Percentiles rank a stretch among this genome's conserved stretches.
Evolutionary conservation across 176 grass and related monocot species (phyloP).

Genomic region (Urochloa ruziziensis): DNA sequence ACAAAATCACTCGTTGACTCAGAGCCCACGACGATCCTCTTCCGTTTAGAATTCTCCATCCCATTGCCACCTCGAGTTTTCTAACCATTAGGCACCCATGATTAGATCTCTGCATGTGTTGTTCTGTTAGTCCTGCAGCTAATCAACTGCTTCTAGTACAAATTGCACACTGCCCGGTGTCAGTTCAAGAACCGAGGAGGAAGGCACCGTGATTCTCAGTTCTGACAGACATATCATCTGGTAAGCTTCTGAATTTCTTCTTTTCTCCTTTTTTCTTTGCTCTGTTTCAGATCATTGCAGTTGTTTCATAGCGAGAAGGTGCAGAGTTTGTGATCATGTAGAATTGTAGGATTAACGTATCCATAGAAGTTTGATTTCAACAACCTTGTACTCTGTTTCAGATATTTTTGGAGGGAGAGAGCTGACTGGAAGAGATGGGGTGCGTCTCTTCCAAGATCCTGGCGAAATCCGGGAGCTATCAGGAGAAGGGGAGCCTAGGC

Average conservation of each 20-base stretch:
- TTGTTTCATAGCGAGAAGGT: not conserved
- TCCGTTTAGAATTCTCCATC: slow-evolving; percentile 50
- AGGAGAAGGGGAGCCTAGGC: slow-evolving; percentile 45
- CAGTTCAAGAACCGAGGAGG: not conserved
- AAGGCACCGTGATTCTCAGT: not conserved
- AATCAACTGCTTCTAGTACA: not conserved
- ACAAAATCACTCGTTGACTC: slow-evolving; percentile 52
- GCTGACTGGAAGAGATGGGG: slow-evolving; percentile 48
- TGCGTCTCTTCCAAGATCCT: slow-evolving; percentile 71
- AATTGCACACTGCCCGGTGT: not conserved
- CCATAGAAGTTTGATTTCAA: not conserved
- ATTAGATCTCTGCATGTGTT: slow-evolving; percentile 42
- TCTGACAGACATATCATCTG: slow-evolving; percentile 16
- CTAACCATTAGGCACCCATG: slow-evolving; percentile 20
- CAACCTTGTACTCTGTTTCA: not conserved
- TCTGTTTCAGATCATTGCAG: not conserved
- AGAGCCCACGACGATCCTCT: slow-evolving; percentile 26
- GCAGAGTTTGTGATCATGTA: not conserved
- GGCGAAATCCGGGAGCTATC: slow-evolving; percentile 66
- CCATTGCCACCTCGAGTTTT: slow-evolving; percentile 24
- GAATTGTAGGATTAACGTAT: not conserved
- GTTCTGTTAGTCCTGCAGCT: not conserved
- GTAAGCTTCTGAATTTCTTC: not conserved
- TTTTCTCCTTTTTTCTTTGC: not conserved
- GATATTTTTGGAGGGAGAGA: not conserved